Evolutionary conservation across 208 protist species (phyloP).

Genomic region (Acanthamoeba quina): DNA sequence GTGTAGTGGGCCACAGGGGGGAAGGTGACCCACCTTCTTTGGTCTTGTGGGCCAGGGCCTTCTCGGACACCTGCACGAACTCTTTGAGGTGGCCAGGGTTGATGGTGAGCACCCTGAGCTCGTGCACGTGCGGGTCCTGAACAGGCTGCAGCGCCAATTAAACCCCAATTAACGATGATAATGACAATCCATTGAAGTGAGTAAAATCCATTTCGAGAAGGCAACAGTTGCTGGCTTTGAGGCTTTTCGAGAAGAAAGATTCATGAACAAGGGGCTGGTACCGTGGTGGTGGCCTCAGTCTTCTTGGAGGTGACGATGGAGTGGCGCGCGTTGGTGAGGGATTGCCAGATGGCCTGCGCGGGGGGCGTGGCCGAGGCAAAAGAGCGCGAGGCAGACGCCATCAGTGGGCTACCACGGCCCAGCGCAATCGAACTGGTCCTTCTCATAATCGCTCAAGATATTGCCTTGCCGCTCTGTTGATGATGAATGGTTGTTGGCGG

Average conservation of each 20-base stretch:
- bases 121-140: slow-evolving; percentile 41
- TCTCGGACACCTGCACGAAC: slow-evolving; percentile 52
- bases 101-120: slow-evolving; percentile 30
- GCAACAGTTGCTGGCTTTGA: no score
- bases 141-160: not conserved
- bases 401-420: not conserved
- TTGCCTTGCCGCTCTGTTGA: no score
- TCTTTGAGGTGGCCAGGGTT: slow-evolving; percentile 42
- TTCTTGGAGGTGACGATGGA: not conserved
- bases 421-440: not conserved
- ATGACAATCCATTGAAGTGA: not conserved
- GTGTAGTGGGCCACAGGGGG: no score
- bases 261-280: no score
- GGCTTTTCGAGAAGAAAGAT: no score
- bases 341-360: not conserved
- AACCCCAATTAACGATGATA: not conserved
- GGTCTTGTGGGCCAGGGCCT: slow-evolving; percentile 14
- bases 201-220: not conserved
- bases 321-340: slow-evolving; percentile 1
- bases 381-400: not conserved
- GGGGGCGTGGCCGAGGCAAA: not conserved
- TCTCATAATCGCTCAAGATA: no score
- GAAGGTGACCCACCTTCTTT: not conserved
- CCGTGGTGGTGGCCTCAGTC: not conserved
- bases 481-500: no score